Evolutionary conservation across 306 rosid genomes (phyloP).

Genomic region (cucumber (Cucumis sativus)): Cucumber_9930_V3 NC_026659.2:21940501-21941000

Average conservation of each 20-base stretch:
- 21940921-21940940: no score
- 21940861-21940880: fast-evolving
- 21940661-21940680: constrained; percentile 6
- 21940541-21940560: constrained; percentile 53
- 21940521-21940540: constrained; percentile 40
- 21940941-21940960: no score
- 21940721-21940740: constrained; percentile 37
- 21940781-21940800: background rate
- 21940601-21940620: constrained; percentile 31
- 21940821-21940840: background rate
- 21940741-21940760: background rate
- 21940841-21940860: no score
- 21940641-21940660: background rate
- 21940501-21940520: constrained; percentile 39
- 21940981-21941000: no score
- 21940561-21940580: constrained; percentile 18
- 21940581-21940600: constrained; percentile 50
- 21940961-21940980: no score
- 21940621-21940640: background rate
- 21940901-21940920: no score
- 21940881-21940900: no score
- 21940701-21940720: constrained; percentile 54
- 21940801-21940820: background rate
- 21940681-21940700: constrained; percentile 39
- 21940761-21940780: background rate